Conservation (phyloP, 345 rosid genomes). For the Gossypium longicalyx region DNA sequence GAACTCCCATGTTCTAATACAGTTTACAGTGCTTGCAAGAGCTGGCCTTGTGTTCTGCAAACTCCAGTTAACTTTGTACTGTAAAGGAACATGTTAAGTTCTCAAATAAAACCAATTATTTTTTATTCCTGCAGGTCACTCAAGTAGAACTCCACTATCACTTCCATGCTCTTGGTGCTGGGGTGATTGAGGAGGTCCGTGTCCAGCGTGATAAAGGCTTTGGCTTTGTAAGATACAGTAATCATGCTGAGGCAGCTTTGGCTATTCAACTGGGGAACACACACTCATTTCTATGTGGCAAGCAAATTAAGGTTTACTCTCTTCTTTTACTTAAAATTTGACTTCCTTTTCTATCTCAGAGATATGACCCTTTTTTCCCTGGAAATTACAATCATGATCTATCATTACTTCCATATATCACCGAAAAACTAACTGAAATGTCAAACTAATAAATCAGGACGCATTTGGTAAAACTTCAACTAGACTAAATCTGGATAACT, state of each 20-base stretch:
- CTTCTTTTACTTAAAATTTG: background rate
- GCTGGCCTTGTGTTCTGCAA: background rate
- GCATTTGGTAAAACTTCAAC: no score
- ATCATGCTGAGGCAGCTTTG: conserved; percentile 80
- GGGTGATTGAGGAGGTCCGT: conserved; percentile 90
- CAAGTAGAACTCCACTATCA: conserved; percentile 88
- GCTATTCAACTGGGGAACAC: conserved; percentile 90
- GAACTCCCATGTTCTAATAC: background rate
- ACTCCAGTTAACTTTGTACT: background rate
- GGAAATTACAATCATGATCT: no score
- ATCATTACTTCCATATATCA: no score
- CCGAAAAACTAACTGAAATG: no score
- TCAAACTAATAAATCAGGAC: no score
- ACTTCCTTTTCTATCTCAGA: background rate
- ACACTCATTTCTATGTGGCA: conserved; percentile 68
- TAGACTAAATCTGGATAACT: no score
- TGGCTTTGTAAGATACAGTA: conserved; percentile 90
- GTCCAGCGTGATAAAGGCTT: conserved; percentile 96
- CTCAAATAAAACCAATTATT: background rate
- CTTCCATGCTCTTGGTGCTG: conserved; percentile 84
- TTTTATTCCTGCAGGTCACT: conserved; percentile 51
- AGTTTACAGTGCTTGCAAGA: background rate
- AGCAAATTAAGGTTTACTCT: conserved; percentile 72
- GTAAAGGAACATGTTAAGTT: background rate
- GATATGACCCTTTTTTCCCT: no score